These are phyloP conservation scores for Botrytis paeoniae DNA, from an alignment of 2,329 filamentous ascomycete genomes.

Conservation along the genomic window DNA sequence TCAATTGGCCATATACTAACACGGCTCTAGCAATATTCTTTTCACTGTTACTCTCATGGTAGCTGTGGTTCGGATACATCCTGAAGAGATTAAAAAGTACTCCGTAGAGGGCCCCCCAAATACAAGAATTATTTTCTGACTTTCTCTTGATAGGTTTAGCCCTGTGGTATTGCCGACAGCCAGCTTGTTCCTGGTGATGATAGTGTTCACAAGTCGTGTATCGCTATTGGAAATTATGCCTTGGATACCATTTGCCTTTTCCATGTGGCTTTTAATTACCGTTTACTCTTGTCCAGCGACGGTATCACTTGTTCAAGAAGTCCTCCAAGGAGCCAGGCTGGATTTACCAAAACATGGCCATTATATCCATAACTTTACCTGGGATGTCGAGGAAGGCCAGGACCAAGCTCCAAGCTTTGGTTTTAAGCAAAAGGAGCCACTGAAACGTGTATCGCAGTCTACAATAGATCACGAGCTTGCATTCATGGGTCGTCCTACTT, in stretches of 20 bases:
- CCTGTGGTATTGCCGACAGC: not conserved
- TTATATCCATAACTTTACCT: not conserved
- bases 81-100: constrained; percentile 22
- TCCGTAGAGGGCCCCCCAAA: not conserved
- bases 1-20: not conserved
- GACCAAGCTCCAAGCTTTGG: not conserved
- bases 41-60: constrained; percentile 9
- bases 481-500: constrained; percentile 10
- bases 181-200: not conserved
- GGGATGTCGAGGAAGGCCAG: constrained; percentile 4
- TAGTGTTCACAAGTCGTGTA: constrained; percentile 17
- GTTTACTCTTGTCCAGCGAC: constrained; percentile 22
- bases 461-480: not conserved
- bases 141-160: constrained; percentile 1
- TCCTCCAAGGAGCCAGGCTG: not conserved
- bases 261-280: constrained; percentile 22
- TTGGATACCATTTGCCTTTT: constrained; percentile 23
- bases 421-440: not conserved
- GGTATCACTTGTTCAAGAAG: not conserved
- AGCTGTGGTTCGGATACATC: constrained; percentile 17
- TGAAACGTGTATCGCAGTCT: not conserved
- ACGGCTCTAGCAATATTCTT: constrained; percentile 7
- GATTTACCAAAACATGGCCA: not conserved
- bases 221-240: constrained; percentile 17
- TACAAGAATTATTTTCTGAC: not conserved